Evolutionary conservation across 148 eudicot species (phyloP).

Genomic region (Suaeda aralocaspica): DNA sequence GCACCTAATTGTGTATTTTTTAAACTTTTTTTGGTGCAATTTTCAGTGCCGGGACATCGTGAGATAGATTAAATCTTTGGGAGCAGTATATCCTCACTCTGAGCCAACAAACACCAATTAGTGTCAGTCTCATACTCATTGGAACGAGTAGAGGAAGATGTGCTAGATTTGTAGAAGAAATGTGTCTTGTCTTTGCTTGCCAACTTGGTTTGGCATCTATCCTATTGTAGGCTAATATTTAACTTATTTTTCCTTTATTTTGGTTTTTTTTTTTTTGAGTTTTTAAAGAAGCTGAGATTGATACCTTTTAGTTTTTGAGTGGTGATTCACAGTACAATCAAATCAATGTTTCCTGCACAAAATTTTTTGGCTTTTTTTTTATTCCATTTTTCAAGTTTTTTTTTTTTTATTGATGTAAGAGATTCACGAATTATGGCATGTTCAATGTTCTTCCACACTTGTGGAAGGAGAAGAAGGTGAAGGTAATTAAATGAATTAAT

Average conservation of each 20-base stretch:
- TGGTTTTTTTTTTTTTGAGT: not conserved
- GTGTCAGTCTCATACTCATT: conserved; percentile 34
- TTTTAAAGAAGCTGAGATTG: conserved; percentile 16
- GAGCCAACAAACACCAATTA: conserved; percentile 58
- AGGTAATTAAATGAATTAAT: conserved; percentile 43
- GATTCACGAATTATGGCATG: conserved; percentile 42
- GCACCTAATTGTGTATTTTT: not conserved
- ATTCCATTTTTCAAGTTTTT: not conserved
- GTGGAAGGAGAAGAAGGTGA: conserved; percentile 44
- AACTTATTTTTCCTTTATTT: no score
- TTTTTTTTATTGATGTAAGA: not conserved
- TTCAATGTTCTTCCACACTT: conserved; percentile 46
- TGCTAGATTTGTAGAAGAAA: conserved; percentile 18
- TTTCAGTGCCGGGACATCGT: conserved; percentile 32
- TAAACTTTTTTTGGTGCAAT: not conserved
- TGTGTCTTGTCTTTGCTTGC: conserved; percentile 33
- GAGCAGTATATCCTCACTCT: conserved; percentile 46
- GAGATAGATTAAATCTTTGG: conserved; percentile 42
- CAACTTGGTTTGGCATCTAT: conserved; percentile 50
- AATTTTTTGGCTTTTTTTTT: conserved; percentile 9
- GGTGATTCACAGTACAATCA: not conserved
- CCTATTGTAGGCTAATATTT: conserved; percentile 85
- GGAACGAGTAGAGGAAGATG: conserved; percentile 38
- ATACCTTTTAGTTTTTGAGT: conserved; percentile 14
- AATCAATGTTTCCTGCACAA: not conserved